phyloP scores from a whole-genome alignment of 164 flowering plant genomes.

The Chimonanthus salicifolius region DNA sequence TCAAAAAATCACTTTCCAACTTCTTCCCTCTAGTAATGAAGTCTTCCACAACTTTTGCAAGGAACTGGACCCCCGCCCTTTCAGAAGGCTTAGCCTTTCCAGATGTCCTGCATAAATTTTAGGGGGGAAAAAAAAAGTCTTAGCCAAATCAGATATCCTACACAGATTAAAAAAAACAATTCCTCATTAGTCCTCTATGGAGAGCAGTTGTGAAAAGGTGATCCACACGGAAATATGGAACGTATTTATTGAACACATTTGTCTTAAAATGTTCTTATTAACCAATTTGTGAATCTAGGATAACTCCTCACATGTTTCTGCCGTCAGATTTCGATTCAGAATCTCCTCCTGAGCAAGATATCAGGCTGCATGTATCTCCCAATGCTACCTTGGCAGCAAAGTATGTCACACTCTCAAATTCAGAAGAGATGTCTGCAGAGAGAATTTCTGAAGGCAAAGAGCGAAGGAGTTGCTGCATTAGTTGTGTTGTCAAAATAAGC shows the following conservation, averaged over 20 bases:
- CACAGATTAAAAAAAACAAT: background rate
- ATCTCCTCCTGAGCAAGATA: conserved; percentile 23
- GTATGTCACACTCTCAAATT: conserved; percentile 42
- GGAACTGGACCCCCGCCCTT: conserved; percentile 25
- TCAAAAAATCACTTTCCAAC: conserved; percentile 52
- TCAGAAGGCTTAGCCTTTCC: conserved; percentile 34
- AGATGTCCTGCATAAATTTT: conserved; percentile 27
- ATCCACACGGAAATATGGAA: too few species aligned
- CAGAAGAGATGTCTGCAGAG: conserved; percentile 38
- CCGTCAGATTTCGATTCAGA: conserved; percentile 9
- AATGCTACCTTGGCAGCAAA: conserved; percentile 49
- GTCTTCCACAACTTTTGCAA: conserved; percentile 45
- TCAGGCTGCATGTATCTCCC: conserved; percentile 73
- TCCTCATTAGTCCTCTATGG: background rate
- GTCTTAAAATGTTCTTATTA: background rate
- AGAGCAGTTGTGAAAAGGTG: too few species aligned
- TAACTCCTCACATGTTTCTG: conserved; percentile 39
- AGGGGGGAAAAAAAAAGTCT: background rate
- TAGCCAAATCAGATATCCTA: background rate
- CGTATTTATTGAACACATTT: too few species aligned
- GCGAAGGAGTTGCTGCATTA: conserved; percentile 64
- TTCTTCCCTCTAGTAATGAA: conserved; percentile 40
- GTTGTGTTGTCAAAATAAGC: conserved; percentile 63
- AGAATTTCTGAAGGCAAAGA: conserved; percentile 52
- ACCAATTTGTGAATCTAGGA: background rate